phyloP scores from a whole-genome alignment of 768 basidiomycete genomes.

The Sporobolomyces pararoseus region DNA sequence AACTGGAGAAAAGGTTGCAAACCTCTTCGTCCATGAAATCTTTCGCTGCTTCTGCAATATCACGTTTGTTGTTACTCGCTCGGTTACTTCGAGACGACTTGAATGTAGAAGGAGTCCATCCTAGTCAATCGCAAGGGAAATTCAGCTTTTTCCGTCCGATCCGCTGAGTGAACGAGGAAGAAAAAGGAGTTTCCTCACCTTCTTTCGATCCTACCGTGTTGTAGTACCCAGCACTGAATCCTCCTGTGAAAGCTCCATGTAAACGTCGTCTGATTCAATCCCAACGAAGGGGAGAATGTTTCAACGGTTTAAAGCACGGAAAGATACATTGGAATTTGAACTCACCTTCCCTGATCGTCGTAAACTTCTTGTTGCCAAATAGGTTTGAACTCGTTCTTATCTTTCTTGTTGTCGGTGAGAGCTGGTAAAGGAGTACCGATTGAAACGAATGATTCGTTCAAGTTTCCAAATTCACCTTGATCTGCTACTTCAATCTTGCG shows the following conservation, averaged over 20 bases:
- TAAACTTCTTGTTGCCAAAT: constrained; percentile 85
- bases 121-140: constrained; percentile 53
- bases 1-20: not conserved
- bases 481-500: constrained; percentile 69
- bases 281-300: not conserved
- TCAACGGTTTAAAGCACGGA: no score
- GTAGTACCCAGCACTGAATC: constrained; percentile 95
- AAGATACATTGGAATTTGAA: no score
- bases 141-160: not conserved
- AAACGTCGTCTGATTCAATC: constrained; percentile 61
- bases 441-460: constrained; percentile 79
- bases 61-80: constrained; percentile 53
- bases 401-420: constrained; percentile 74
- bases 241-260: constrained; percentile 98
- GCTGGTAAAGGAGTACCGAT: constrained; percentile 93
- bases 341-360: constrained; percentile 34
- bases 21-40: constrained; percentile 98
- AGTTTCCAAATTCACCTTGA: constrained; percentile 60
- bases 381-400: constrained; percentile 90
- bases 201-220: constrained; percentile 95
- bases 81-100: constrained; percentile 56
- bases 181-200: constrained; percentile 55
- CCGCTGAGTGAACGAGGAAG: not conserved
- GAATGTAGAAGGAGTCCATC: constrained; percentile 92
- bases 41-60: constrained; percentile 62